Evolutionary conservation across 2,329 filamentous ascomycete species (phyloP).

Genomic region (Beauveria australis): DNA sequence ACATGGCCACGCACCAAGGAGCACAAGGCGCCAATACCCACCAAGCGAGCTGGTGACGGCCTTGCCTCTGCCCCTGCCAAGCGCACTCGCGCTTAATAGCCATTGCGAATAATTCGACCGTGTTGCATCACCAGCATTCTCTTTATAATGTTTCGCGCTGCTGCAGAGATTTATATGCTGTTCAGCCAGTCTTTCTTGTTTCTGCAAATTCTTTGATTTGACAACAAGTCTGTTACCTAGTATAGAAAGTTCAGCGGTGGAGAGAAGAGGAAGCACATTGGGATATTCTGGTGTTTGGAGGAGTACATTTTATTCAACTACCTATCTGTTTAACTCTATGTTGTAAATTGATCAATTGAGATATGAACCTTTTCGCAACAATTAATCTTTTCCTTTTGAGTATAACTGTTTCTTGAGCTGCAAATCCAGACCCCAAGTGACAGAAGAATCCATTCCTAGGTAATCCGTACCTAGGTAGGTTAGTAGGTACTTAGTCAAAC

Average conservation of each 20-base stretch:
- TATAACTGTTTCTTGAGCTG: too few species aligned
- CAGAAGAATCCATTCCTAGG: not conserved
- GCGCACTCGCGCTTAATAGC: conserved; percentile 25
- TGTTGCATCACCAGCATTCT: conserved; percentile 7
- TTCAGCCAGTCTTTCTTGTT: conserved; percentile 5
- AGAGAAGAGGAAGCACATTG: conserved; percentile 2
- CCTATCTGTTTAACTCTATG: conserved; percentile 7
- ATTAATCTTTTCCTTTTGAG: not conserved
- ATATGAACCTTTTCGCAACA: not conserved
- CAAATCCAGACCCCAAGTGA: not conserved
- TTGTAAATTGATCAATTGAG: conserved; percentile 7
- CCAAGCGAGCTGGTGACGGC: conserved; percentile 34
- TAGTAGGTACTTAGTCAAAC: not conserved
- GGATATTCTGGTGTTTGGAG: conserved; percentile 9
- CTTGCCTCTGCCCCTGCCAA: conserved; percentile 25
- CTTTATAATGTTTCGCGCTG: conserved; percentile 4
- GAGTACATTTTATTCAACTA: conserved; percentile 4
- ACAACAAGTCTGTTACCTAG: conserved; percentile 3
- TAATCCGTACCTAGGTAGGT: too few species aligned
- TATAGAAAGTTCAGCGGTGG: not conserved
- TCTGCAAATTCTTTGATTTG: conserved; percentile 5
- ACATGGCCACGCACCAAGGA: conserved; percentile 60
- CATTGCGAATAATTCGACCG: not conserved
- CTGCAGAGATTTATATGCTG: not conserved
- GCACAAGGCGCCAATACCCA: conserved; percentile 35